These are phyloP conservation scores for Aspergillus saccharolyticus DNA, from an alignment of 495 filamentous ascomycete species.

Conservation along the genomic window DNA sequence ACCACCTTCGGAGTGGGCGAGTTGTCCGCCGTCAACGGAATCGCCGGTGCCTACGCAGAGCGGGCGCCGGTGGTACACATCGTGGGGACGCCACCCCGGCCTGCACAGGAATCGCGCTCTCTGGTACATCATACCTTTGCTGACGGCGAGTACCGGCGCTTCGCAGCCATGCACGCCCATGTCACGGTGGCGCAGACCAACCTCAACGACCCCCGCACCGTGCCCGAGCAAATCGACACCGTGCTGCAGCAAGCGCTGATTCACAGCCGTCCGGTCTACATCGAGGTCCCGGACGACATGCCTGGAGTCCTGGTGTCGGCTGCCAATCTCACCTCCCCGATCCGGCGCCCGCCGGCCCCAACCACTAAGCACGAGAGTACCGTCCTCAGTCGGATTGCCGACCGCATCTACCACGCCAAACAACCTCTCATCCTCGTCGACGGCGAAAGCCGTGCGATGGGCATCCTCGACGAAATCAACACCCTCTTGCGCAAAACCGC, in stretches of 20 bases:
- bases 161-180: conserved; percentile 32
- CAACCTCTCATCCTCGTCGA: conserved; percentile 33
- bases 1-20: conserved; percentile 83
- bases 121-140: conserved; percentile 44
- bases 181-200: conserved; percentile 38
- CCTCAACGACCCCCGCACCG: conserved; percentile 30
- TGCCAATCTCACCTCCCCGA: not conserved
- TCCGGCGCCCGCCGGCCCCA: not conserved
- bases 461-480: conserved; percentile 19
- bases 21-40: conserved; percentile 66
- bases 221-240: conserved; percentile 36
- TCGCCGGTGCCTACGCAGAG: conserved; percentile 70
- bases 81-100: conserved; percentile 52
- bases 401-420: conserved; percentile 23
- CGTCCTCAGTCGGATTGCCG: conserved; percentile 6
- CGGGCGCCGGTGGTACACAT: conserved; percentile 76
- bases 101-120: conserved; percentile 24
- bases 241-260: conserved; percentile 33
- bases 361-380: not conserved
- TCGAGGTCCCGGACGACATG: conserved; percentile 43
- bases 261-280: conserved; percentile 40
- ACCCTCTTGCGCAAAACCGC: conserved; percentile 18
- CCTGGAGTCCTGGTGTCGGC: conserved; percentile 26
- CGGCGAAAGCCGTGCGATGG: conserved; percentile 18
- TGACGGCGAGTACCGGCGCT: conserved; percentile 38